Evolutionary conservation across 192 early-diverging fungal genomes (phyloP).

Genomic region (Pilaira anomala): DNA sequence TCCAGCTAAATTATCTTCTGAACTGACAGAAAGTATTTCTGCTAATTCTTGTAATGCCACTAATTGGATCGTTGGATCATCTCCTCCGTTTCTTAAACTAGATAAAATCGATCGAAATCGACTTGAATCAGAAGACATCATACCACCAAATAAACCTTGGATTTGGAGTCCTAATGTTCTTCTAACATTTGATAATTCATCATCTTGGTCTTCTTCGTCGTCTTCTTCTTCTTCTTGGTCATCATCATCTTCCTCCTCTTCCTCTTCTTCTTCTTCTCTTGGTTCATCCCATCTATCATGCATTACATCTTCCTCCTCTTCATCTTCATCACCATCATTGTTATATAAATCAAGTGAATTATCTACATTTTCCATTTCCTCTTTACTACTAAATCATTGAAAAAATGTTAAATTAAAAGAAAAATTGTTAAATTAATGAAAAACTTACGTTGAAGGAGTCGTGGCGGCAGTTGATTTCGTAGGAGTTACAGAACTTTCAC

Average conservation of each 20-base stretch:
- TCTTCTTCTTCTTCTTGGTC: conserved; percentile 26
- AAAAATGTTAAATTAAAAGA: neutral
- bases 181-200: conserved; percentile 34
- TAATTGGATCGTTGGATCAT: conserved; percentile 67
- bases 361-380: neutral
- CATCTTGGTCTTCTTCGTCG: conserved; percentile 31
- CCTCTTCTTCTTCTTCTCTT: conserved; percentile 28
- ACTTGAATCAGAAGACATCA: conserved; percentile 37
- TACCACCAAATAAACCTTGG: conserved; percentile 37
- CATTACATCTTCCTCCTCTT: conserved; percentile 18
- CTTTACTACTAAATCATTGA: neutral
- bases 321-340: neutral
- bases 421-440: neutral
- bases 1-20: conserved; percentile 63
- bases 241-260: conserved; percentile 24
- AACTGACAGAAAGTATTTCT: conserved; percentile 73
- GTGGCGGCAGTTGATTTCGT: too few relatives aligned
- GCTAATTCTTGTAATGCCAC: conserved; percentile 85
- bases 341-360: neutral
- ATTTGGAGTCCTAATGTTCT: conserved; percentile 31
- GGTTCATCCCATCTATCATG: conserved; percentile 31
- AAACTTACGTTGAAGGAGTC: neutral
- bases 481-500: conserved; percentile 1
- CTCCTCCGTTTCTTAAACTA: conserved; percentile 49
- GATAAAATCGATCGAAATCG: conserved; percentile 59